phyloP scores from a whole-genome alignment of 306 rosid species.

The Oxytropis ochrocephala region DNA sequence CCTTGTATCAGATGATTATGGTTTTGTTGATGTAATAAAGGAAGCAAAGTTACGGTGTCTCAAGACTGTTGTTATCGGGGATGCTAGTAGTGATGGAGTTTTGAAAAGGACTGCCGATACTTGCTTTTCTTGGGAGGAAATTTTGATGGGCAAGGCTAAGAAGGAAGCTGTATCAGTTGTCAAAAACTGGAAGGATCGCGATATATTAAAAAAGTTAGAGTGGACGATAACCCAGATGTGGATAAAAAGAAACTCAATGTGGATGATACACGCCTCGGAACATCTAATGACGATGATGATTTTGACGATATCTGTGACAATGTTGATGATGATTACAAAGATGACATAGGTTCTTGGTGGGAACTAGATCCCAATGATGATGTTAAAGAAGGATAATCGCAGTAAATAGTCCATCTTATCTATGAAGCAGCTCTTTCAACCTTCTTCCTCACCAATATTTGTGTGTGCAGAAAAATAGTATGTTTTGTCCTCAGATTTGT shows the following conservation, averaged over 20 bases:
- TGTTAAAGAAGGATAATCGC: neutral
- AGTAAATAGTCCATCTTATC: constrained; percentile 1
- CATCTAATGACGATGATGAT: constrained; percentile 31
- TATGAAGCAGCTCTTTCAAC: constrained; percentile 1
- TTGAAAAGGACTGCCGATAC: constrained; percentile 73
- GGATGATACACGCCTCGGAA: constrained; percentile 23
- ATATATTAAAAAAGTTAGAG: constrained; percentile 68
- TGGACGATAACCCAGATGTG: constrained; percentile 59
- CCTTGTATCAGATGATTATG: constrained; percentile 77
- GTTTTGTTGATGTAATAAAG: constrained; percentile 50
- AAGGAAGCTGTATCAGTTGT: constrained; percentile 57
- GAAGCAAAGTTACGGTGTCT: constrained; percentile 72
- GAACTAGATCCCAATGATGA: constrained; percentile 41
- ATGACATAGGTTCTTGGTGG: constrained; percentile 59
- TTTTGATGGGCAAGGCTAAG: constrained; percentile 72
- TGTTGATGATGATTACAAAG: constrained; percentile 30
- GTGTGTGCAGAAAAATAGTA: neutral
- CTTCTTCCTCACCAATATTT: neutral
- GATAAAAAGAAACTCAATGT: constrained; percentile 21
- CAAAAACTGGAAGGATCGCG: constrained; percentile 79
- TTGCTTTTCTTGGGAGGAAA: constrained; percentile 75
- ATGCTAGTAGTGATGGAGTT: constrained; percentile 41
- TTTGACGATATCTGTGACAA: constrained; percentile 25
- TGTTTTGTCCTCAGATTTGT: constrained; percentile 12
- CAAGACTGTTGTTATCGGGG: constrained; percentile 74